A percentile compares a stretch with the other conserved stretches of the same genome.
Conservation (phyloP, 2,329 filamentous ascomycete species). For the Graphium sp. region DNA sequence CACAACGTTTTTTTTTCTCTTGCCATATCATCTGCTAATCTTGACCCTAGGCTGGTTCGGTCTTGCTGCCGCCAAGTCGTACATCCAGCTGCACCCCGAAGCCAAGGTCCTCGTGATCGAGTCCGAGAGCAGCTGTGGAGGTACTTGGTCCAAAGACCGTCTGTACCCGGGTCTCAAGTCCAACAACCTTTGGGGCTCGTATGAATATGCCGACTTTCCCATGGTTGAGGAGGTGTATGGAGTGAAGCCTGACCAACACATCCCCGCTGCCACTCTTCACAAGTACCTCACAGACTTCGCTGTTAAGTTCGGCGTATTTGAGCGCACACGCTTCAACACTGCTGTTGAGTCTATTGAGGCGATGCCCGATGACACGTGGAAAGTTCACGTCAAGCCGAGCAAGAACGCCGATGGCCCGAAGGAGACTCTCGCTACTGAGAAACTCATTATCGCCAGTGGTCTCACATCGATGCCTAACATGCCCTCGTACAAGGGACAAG, state of each 20-base stretch:
- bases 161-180: slow-evolving; percentile 43
- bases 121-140: slow-evolving; percentile 31
- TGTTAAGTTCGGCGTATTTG: slow-evolving; percentile 26
- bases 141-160: slow-evolving; percentile 41
- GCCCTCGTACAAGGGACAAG: slow-evolving; percentile 17
- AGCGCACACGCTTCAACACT: slow-evolving; percentile 29
- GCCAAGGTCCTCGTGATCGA: slow-evolving; percentile 34
- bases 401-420: neutral
- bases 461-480: slow-evolving; percentile 25
- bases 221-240: slow-evolving; percentile 30
- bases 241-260: slow-evolving; percentile 15
- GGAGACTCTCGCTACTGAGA: slow-evolving; percentile 7
- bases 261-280: slow-evolving; percentile 18
- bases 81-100: too few relatives aligned
- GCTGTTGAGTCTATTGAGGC: slow-evolving; percentile 25
- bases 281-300: slow-evolving; percentile 19
- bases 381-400: slow-evolving; percentile 6
- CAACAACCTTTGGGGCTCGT: slow-evolving; percentile 46
- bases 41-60: too few relatives aligned
- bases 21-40: too few relatives aligned
- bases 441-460: slow-evolving; percentile 30
- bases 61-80: too few relatives aligned
- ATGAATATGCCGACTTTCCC: slow-evolving; percentile 47
- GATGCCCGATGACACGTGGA: slow-evolving; percentile 8
- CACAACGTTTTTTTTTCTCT: too few relatives aligned